Evolutionary conservation across 345 rosid genomes (phyloP).

Genomic region (Eucalyptus sp.): DNA sequence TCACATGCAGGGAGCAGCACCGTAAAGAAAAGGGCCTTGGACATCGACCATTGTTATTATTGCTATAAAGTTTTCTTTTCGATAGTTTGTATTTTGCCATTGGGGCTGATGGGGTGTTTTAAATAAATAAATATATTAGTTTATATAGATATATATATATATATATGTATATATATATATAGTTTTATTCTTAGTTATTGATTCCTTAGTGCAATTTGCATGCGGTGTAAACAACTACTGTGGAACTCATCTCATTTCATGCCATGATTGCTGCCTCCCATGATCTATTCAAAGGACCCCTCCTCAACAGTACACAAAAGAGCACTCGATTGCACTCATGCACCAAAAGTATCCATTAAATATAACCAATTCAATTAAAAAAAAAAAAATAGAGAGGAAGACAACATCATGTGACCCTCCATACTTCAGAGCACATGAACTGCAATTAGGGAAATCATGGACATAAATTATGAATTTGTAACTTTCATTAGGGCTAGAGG

Average conservation of each 20-base stretch:
- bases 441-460: neutral
- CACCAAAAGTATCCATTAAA: neutral
- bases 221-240: conserved; percentile 3
- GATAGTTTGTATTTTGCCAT: neutral
- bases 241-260: neutral
- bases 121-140: neutral
- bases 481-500: neutral
- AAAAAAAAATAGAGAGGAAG: neutral
- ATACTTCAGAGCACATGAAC: neutral
- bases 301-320: neutral
- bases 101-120: neutral
- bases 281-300: neutral
- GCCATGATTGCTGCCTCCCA: conserved; percentile 35
- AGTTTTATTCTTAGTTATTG: neutral
- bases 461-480: neutral
- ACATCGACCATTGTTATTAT: neutral
- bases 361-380: neutral
- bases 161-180: too few species aligned
- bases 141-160: too few species aligned
- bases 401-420: neutral
- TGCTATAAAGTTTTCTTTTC: neutral
- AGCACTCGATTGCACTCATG: conserved; percentile 7
- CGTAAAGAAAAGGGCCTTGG: neutral
- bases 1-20: neutral
- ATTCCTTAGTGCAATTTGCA: neutral